These are phyloP conservation scores for Tranzscheliella williamsii DNA, from an alignment of 1,284 basidiomycete genomes.

Conservation along the genomic window DNA sequence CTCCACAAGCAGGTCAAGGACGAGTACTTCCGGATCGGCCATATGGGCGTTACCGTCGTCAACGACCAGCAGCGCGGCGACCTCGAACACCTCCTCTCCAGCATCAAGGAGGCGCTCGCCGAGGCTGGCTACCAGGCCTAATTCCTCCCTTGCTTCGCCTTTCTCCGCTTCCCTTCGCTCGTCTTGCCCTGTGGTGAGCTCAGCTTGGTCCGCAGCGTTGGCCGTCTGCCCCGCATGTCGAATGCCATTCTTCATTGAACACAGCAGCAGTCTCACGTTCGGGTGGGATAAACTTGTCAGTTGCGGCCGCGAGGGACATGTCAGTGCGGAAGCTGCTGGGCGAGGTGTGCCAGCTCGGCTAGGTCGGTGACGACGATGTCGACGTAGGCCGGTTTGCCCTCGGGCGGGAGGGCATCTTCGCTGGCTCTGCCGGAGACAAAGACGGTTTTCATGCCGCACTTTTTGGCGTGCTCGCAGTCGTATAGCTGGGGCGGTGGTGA, in stretches of 20 bases:
- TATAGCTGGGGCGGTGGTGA: too few species aligned
- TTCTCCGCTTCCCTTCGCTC: too few species aligned
- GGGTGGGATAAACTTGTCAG: too few species aligned
- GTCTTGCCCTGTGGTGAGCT: too few species aligned
- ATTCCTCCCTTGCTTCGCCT: too few species aligned
- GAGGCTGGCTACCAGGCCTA: constrained; percentile 63
- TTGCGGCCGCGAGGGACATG: too few species aligned
- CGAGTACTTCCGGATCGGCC: constrained; percentile 66
- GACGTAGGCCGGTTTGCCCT: constrained; percentile 22
- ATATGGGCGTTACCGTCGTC: constrained; percentile 86
- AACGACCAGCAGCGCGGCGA: constrained; percentile 67
- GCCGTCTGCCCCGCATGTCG: too few species aligned
- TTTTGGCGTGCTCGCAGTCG: constrained; percentile 26
- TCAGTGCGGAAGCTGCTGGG: too few species aligned
- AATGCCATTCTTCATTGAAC: too few species aligned
- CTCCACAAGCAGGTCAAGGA: constrained; percentile 85
- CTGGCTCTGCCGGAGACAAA: constrained; percentile 21
- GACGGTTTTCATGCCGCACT: constrained; percentile 24
- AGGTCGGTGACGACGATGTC: constrained; percentile 19
- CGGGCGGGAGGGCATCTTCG: constrained; percentile 11
- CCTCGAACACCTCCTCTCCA: constrained; percentile 73
- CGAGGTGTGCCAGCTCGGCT: constrained; percentile 9
- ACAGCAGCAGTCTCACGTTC: too few species aligned
- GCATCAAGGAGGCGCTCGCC: constrained; percentile 67
- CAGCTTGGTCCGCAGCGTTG: too few species aligned